Evolutionary conservation across 768 basidiomycete species (phyloP), one percentile per base, ranked within the genome.

Genomic region (Pilatotrama ljubarskyi): DNA sequence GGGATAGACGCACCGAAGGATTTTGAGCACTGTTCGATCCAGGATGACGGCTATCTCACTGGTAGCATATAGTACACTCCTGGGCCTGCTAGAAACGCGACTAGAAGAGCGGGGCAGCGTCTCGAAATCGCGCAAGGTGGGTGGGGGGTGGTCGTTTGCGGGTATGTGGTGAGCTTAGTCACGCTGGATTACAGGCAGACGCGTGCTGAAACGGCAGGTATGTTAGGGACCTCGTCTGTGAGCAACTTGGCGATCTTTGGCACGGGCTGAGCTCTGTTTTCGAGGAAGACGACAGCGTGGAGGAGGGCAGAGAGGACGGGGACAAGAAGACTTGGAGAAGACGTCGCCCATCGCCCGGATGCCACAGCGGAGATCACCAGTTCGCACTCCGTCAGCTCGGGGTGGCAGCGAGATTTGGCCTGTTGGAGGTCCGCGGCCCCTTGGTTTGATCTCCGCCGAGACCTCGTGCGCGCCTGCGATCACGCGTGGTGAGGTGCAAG

Each of bases 331-430:
- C 17, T 42, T 35, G 50, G 25, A 37, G 44, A 54, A 49, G 38
- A 48, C 52, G 46, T 55, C 47, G 59, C 53, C 53, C 40, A 13
- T 15, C 14, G 32, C 51, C 50, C 32, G 10, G 5, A 20, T 57
- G 58, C 50, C 58, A 47, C 37, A 29, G 59, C 59, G 59, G 59
- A 61, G 59, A 55, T 61, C 35, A 46, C 20, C 20, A n/a, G 15
- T 17, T 1, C 8, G 11, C 3, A 50, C 48, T 55, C 59, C 52
- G 51, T 29, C 17, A 13, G 7, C 18, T n/a, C 8, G 18, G 1
- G n/a, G 7, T n/a, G n/a, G n/a, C n/a, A 3, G 14, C 29, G 38
- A n/a, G n/a, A n/a, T n/a, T n/a, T 24, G 13, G 17, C 20, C 18
- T 18, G 4, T 51, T 44, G 1, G 6, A 22, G 8, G 29, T 36